These are phyloP conservation scores for Ceratocystis colombiana DNA, from an alignment of 2,329 filamentous ascomycete genomes.

Conservation along the genomic window DNA sequence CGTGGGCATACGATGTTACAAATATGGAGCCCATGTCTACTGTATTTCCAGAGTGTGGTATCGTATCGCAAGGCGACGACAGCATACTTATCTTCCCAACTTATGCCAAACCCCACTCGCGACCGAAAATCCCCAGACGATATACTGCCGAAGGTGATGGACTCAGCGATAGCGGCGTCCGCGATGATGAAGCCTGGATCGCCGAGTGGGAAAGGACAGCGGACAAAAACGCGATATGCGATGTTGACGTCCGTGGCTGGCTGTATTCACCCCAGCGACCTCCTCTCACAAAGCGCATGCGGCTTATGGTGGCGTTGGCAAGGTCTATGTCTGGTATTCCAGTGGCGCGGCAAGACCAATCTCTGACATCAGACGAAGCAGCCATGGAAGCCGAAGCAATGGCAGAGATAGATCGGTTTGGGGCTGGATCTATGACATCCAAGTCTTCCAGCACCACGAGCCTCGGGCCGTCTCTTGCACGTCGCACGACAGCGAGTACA, in stretches of 20 bases:
- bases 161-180: slow-evolving; percentile 36
- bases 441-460: background rate
- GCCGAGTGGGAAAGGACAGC: slow-evolving; percentile 70
- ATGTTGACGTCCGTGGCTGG: slow-evolving; percentile 94
- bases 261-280: slow-evolving; percentile 78
- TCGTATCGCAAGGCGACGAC: slow-evolving; percentile 68
- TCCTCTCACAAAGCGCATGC: slow-evolving; percentile 76
- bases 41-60: slow-evolving; percentile 74
- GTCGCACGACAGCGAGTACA: slow-evolving; percentile 13
- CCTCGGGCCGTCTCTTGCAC: background rate
- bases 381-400: slow-evolving; percentile 50
- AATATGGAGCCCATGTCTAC: slow-evolving; percentile 49
- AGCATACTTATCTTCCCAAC: slow-evolving; percentile 94
- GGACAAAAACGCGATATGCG: slow-evolving; percentile 74
- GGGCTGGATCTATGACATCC: background rate
- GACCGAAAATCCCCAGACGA: background rate
- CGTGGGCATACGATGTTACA: slow-evolving; percentile 29
- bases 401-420: slow-evolving; percentile 55
- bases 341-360: slow-evolving; percentile 42
- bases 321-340: slow-evolving; percentile 80
- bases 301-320: slow-evolving; percentile 76
- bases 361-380: slow-evolving; percentile 13
- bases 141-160: slow-evolving; percentile 29
- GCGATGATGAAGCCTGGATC: slow-evolving; percentile 64
- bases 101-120: slow-evolving; percentile 63